Evolutionary conservation across 495 filamentous ascomycete genomes (phyloP).

Genomic region (Cercophora sp.): DNA sequence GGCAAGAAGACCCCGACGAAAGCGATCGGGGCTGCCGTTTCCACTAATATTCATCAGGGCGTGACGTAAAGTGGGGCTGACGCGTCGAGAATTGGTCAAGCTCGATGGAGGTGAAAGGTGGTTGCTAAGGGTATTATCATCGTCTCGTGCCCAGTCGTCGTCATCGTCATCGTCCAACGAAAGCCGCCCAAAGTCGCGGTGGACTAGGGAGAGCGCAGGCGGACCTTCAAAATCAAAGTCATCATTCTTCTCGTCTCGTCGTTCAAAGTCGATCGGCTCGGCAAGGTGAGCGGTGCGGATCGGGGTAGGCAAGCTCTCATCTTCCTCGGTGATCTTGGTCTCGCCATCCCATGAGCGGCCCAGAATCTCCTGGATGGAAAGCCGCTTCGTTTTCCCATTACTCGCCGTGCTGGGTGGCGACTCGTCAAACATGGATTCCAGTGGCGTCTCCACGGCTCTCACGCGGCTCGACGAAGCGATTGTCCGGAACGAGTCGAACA

Average conservation of each 20-base stretch:
- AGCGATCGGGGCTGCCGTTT: conserved; percentile 29
- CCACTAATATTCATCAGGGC: conserved; percentile 41
- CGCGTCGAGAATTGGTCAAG: conserved; percentile 42
- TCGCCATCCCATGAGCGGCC: conserved; percentile 46
- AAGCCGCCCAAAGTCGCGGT: conserved; percentile 41
- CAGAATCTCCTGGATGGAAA: conserved; percentile 53
- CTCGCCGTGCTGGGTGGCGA: conserved; percentile 53
- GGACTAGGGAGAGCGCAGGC: conserved; percentile 14
- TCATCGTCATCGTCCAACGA: conserved; percentile 61
- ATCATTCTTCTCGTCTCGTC: conserved; percentile 10
- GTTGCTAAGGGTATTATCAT: conserved; percentile 48
- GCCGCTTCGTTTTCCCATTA: conserved; percentile 53
- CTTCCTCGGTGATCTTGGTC: conserved; percentile 61
- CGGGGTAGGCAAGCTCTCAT: conserved; percentile 57
- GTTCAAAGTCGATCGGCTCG: conserved; percentile 16
- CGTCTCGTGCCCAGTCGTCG: conserved; percentile 57
- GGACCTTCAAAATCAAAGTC: conserved; percentile 19
- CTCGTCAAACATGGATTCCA: conserved; percentile 87
- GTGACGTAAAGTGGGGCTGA: conserved; percentile 43
- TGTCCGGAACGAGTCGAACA: conserved; percentile 88
- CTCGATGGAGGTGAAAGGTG: conserved; percentile 53
- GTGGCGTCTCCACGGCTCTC: conserved; percentile 52
- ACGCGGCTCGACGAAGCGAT: conserved; percentile 58
- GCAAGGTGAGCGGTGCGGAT: conserved; percentile 35
- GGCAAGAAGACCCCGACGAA: conserved; percentile 29